phyloP scores from a whole-genome alignment of 371 early-diverging fungal genomes.

The Capillidium rhysosporum region DNA sequence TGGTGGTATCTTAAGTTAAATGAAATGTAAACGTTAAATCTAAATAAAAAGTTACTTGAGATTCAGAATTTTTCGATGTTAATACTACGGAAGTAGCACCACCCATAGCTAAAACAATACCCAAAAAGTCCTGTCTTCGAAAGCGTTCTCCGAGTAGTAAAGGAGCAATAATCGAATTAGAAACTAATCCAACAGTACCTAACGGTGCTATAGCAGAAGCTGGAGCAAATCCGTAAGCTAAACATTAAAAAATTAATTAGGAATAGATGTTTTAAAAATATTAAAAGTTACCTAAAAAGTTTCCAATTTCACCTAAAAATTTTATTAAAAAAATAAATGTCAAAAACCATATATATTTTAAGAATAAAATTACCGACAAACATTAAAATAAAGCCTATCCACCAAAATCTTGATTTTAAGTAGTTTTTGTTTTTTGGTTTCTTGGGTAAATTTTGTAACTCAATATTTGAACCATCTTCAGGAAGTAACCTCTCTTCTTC shows the following conservation, averaged over 20 bases:
- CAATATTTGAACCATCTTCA: no score
- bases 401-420: conserved; percentile 39
- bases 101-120: conserved; percentile 38
- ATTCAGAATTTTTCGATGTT: conserved; percentile 35
- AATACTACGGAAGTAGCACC: conserved; percentile 48
- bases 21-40: neutral
- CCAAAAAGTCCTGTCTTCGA: conserved; percentile 37
- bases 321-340: neutral
- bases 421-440: conserved; percentile 18
- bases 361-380: conserved; percentile 36
- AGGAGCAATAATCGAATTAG: conserved; percentile 54
- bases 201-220: conserved; percentile 65
- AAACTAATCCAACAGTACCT: conserved; percentile 47
- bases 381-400: conserved; percentile 53
- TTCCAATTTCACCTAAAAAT: conserved; percentile 18
- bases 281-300: conserved; percentile 16
- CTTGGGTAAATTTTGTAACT: neutral
- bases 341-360: conserved; percentile 5
- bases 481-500: neutral
- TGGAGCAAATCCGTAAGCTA: conserved; percentile 62
- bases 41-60: conserved; percentile 17
- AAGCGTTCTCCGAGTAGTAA: conserved; percentile 43
- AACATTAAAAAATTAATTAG: neutral
- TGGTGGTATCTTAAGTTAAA: conserved; percentile 25
- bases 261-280: neutral